Conservation (phyloP, 2,329 filamentous ascomycete species). For the Monilinia polystroma region DNA sequence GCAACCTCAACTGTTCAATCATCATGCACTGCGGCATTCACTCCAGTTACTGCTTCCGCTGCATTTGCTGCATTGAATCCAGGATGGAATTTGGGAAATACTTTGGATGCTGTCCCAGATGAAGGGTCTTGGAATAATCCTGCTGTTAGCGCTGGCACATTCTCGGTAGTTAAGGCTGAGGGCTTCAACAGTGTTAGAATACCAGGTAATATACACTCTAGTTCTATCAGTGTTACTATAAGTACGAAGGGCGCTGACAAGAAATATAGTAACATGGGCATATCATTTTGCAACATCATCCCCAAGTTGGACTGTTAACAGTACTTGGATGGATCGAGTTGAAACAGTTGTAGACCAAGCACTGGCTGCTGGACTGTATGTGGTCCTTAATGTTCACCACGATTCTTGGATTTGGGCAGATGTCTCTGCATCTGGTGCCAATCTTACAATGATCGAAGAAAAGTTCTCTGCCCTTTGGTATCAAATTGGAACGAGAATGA, state of each 20-base stretch:
- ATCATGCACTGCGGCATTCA: constrained; percentile 30
- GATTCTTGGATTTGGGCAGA: constrained; percentile 61
- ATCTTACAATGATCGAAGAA: constrained; percentile 54
- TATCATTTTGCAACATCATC: constrained; percentile 54
- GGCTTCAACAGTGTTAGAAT: constrained; percentile 60
- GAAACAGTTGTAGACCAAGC: constrained; percentile 58
- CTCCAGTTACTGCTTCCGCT: constrained; percentile 31
- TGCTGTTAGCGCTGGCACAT: constrained; percentile 49
- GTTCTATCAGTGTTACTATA: background rate
- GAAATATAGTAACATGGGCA: constrained; percentile 53
- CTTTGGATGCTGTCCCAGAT: constrained; percentile 54
- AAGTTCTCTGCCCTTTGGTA: constrained; percentile 56
- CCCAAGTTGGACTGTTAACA: constrained; percentile 54
- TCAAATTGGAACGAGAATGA: constrained; percentile 55
- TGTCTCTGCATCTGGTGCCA: constrained; percentile 47
- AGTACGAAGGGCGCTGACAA: background rate
- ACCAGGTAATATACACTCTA: constrained; percentile 42
- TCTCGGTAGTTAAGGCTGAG: constrained; percentile 51
- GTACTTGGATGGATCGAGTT: constrained; percentile 56
- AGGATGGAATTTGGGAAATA: constrained; percentile 62
- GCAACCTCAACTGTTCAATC: constrained; percentile 15
- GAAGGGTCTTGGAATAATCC: constrained; percentile 61
- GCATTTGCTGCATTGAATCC: constrained; percentile 49
- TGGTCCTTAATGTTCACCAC: constrained; percentile 59
- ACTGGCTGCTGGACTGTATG: constrained; percentile 50